Evolutionary conservation across 441 rosid genomes (phyloP).

Genomic region (Populus hybrid): DNA sequence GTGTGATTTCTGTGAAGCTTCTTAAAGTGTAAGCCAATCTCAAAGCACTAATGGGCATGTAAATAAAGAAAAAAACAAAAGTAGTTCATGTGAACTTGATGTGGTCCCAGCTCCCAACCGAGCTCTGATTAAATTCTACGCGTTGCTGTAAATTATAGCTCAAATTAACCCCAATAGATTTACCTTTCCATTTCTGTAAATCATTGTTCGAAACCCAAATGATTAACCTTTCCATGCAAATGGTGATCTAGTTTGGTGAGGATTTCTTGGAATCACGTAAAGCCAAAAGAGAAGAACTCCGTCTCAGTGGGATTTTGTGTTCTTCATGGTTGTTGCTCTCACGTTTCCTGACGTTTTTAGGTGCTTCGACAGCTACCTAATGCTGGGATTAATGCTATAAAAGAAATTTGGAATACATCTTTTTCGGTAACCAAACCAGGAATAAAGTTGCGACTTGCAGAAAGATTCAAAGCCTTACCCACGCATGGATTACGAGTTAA

Average conservation of each 20-base stretch:
- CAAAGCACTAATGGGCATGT: not conserved
- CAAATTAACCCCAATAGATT: not conserved
- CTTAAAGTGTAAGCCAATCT: not conserved
- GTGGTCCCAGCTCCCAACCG: not conserved
- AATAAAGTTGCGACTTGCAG: not conserved
- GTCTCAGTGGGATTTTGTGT: constrained; percentile 22
- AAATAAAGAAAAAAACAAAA: not conserved
- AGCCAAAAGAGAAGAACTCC: constrained; percentile 22
- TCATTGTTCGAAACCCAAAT: too few species aligned
- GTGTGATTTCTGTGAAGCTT: not conserved
- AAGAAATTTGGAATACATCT: constrained; percentile 9
- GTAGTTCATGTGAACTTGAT: not conserved
- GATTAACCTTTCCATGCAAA: not conserved
- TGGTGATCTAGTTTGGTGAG: constrained; percentile 9
- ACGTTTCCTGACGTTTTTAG: constrained; percentile 16
- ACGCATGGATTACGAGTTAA: constrained; percentile 17
- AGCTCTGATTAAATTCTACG: too few species aligned
- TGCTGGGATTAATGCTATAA: not conserved
- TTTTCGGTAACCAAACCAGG: constrained; percentile 8
- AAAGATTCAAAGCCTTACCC: not conserved
- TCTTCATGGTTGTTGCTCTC: constrained; percentile 12
- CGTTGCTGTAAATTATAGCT: not conserved
- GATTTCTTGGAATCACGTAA: constrained; percentile 21
- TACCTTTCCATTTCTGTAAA: not conserved
- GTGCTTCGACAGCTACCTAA: not conserved